Conservation (phyloP, 208 protist genomes). For the Strigomonas culicis region DNA sequence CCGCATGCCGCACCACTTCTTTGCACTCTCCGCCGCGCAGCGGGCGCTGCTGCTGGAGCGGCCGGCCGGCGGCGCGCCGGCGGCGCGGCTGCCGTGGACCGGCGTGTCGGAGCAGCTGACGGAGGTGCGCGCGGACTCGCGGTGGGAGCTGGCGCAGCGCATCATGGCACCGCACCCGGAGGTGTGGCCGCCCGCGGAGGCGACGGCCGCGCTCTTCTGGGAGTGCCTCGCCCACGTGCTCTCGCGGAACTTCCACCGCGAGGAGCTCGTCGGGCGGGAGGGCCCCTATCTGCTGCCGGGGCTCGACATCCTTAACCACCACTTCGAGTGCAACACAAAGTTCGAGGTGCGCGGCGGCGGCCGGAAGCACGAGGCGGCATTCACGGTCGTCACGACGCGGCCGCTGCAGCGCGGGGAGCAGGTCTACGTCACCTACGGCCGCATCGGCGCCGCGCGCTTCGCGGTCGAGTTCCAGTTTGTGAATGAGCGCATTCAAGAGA, state of each 20-base stretch:
- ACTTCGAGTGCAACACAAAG: conserved; percentile 45
- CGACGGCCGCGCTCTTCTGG: conserved; percentile 48
- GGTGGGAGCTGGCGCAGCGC: conserved; percentile 50
- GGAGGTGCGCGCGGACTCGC: conserved; percentile 38
- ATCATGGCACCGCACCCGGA: conserved; percentile 46
- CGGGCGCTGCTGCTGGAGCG: conserved; percentile 19
- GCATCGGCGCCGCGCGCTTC: conserved; percentile 69
- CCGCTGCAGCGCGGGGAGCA: conserved; percentile 64
- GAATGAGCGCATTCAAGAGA: conserved; percentile 38
- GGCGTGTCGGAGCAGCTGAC: conserved; percentile 57
- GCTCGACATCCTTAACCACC: conserved; percentile 85
- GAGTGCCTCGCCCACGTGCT: conserved; percentile 74
- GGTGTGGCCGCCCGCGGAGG: conserved; percentile 43
- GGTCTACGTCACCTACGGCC: conserved; percentile 77
- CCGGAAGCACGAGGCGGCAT: conserved; percentile 64
- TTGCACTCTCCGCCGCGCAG: conserved; percentile 34
- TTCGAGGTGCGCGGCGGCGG: conserved; percentile 78
- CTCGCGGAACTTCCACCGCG: conserved; percentile 85
- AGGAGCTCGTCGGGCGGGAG: conserved; percentile 69
- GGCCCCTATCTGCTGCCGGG: conserved; percentile 80
- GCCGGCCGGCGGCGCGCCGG: neutral
- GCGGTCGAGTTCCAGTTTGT: conserved; percentile 84
- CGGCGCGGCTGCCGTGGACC: conserved; percentile 31
- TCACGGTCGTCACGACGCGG: conserved; percentile 60
- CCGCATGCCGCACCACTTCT: conserved; percentile 67